These are phyloP conservation scores for Oryza brachyantha DNA, from an alignment of 176 grass and related monocot species.

Conservation along the genomic window DNA sequence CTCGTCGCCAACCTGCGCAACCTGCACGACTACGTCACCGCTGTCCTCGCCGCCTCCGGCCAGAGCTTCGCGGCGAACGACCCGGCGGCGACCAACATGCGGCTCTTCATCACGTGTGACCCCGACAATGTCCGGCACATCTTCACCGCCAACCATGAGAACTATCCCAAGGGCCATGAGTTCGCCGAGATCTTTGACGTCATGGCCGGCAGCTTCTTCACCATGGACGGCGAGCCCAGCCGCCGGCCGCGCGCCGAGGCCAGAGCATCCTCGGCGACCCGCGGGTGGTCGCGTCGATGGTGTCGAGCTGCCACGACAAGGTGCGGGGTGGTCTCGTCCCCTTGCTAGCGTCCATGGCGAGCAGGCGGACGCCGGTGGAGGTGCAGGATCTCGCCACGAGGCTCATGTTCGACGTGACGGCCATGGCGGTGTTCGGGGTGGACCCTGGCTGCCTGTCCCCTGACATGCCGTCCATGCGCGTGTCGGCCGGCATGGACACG, in stretches of 20 bases:
- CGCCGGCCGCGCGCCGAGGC: background rate
- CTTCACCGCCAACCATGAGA: conserved; percentile 20
- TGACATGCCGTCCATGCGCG: conserved; percentile 18
- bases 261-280: background rate
- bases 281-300: conserved; percentile 8
- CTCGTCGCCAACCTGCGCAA: background rate
- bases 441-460: conserved; percentile 19
- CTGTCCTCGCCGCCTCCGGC: background rate
- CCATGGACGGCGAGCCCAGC: conserved; percentile 13
- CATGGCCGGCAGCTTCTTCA: conserved; percentile 35
- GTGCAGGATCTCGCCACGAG: conserved; percentile 35
- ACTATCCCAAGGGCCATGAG: conserved; percentile 36
- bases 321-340: conserved; percentile 13
- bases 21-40: background rate
- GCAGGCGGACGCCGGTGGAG: background rate
- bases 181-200: conserved; percentile 34
- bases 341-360: background rate
- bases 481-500: background rate
- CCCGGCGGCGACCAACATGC: background rate
- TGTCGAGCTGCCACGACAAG: background rate
- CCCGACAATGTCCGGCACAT: conserved; percentile 32
- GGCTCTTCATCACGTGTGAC: conserved; percentile 1
- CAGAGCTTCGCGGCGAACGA: background rate
- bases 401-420: conserved; percentile 30
- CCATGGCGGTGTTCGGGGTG: conserved; percentile 28